These are phyloP conservation scores for Kwoniella sp. DNA, from an alignment of 768 basidiomycete species.

Conservation along the genomic window DNA sequence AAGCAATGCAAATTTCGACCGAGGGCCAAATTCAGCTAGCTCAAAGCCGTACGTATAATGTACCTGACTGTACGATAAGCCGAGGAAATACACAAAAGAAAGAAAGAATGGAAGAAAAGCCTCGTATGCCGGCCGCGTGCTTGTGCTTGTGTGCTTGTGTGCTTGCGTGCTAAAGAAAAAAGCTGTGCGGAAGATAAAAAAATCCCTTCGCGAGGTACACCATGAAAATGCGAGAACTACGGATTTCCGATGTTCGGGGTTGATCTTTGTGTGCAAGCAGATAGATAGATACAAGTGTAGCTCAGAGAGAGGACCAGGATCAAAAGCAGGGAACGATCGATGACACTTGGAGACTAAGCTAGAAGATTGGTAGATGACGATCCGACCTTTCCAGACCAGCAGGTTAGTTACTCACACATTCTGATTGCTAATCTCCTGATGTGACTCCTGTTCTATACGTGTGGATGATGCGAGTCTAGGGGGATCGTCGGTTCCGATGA, in stretches of 20 bases:
- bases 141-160: neutral
- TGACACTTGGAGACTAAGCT: too few relatives aligned
- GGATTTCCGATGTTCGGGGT: constrained; percentile 3
- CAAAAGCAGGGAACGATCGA: neutral
- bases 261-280: neutral
- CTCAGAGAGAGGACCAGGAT: neutral
- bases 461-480: too few relatives aligned
- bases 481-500: too few relatives aligned
- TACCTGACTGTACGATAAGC: neutral
- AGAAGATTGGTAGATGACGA: too few relatives aligned
- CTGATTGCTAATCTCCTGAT: neutral
- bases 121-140: neutral
- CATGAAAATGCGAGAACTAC: neutral
- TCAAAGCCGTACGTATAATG: neutral
- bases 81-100: neutral
- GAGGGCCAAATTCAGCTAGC: neutral
- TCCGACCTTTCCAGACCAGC: too few relatives aligned
- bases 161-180: neutral
- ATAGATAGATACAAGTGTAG: too few relatives aligned
- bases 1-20: neutral
- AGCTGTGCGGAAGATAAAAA: neutral
- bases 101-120: neutral
- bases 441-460: neutral
- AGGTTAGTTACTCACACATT: constrained; percentile 1
- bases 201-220: neutral